Evolutionary conservation across 345 rosid genomes (phyloP), one percentile per base, ranked within the genome.

Genomic region (Schrenkiella parvula): DNA sequence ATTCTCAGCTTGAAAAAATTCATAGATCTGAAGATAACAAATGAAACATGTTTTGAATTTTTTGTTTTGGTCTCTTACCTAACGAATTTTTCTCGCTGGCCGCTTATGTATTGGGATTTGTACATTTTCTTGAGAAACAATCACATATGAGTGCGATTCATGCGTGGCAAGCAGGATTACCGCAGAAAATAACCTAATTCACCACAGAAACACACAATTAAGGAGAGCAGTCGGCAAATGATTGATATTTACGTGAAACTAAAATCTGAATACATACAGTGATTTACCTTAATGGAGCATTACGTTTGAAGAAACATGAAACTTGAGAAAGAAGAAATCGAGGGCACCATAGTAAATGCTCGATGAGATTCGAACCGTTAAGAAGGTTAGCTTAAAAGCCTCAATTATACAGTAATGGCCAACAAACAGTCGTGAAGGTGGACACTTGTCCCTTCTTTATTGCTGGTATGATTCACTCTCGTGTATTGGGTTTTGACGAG

Each of bases 91-190:
- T 89, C 93, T 68, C 76, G 83, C 50, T 87, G 87, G 64, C 90
- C 97, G 61, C 86, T 90, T 29, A 85, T 89, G 64, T 75, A 83
- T 71, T 86, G 93, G 61, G 96, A 89, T 80, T 89, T 91, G 84
- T 82, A 88, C 74, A 81, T 80, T 50, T 64, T 88, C 76, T 74
- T 85, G 77, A 53, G 50, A 64, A 68, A 47, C 3, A 42, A 71
- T 75, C 60, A 50, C 80, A 79, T 71, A 39, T 66, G 60, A 50
- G n/a, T 29, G 41, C 10, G 62, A 6, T 29, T 62, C 48, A 11
- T 46, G 48, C 65, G 55, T 56, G 5, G 19, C 15, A 31, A 21
- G 13, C 31, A 58, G 39, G 47, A 38, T 59, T 6, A 7, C 64
- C 26, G 1, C 65, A 55, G 29, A 48, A 35, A 10, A 0, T 34